These are phyloP conservation scores for Apocynum venetum DNA, from an alignment of 257 asterid genomes.

Conservation along the genomic window DNA sequence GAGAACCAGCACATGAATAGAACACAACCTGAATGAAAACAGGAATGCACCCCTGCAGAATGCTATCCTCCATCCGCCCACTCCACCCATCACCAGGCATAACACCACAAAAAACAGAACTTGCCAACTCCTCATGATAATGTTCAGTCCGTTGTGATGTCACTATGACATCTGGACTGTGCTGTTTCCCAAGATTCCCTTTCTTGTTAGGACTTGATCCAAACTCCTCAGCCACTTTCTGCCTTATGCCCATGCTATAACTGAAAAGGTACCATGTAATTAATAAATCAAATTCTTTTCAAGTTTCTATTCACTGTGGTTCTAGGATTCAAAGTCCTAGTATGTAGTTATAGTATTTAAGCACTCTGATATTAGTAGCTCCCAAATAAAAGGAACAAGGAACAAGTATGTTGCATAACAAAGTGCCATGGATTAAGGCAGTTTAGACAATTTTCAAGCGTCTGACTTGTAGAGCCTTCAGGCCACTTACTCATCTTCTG, in stretches of 20 bases:
- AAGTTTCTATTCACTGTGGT: not conserved
- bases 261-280: slow-evolving; percentile 34
- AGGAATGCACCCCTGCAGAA: slow-evolving; percentile 93
- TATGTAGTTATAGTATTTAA: not conserved
- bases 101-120: slow-evolving; percentile 83
- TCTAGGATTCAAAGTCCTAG: not conserved
- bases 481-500: slow-evolving; percentile 77
- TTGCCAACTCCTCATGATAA: slow-evolving; percentile 71
- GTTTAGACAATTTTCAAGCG: slow-evolving; percentile 11
- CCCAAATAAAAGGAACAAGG: not conserved
- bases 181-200: slow-evolving; percentile 91
- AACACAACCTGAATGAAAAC: slow-evolving; percentile 77
- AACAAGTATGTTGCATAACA: not conserved
- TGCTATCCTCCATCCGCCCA: slow-evolving; percentile 97
- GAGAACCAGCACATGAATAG: not conserved
- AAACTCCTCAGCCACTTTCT: slow-evolving; percentile 86
- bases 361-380: not conserved
- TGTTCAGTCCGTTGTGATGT: slow-evolving; percentile 61
- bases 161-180: slow-evolving; percentile 69
- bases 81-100: slow-evolving; percentile 99
- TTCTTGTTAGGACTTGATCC: slow-evolving; percentile 79
- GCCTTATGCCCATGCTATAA: slow-evolving; percentile 99
- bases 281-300: not conserved
- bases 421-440: not conserved
- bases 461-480: slow-evolving; percentile 14